These are phyloP conservation scores for Vigna unguiculata DNA, from an alignment of 306 rosid genomes.

Conservation along the genomic window DNA sequence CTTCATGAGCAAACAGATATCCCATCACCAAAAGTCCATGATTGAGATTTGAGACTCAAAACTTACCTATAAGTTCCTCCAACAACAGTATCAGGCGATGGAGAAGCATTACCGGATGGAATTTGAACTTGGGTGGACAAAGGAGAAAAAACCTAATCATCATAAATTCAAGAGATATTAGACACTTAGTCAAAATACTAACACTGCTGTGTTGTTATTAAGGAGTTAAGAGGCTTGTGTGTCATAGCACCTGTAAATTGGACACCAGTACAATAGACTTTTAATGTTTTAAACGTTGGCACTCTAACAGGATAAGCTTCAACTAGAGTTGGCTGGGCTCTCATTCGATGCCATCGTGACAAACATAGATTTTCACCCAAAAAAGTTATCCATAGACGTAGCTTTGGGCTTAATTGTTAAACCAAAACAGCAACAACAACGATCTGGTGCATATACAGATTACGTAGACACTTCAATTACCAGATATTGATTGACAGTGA, in stretches of 20 bases:
- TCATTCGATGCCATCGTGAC: constrained; percentile 1
- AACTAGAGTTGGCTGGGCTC: constrained; percentile 1
- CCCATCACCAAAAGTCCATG: constrained; percentile 13
- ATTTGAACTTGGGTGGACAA: constrained; percentile 52
- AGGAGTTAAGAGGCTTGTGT: constrained; percentile 6
- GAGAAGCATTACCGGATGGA: constrained; percentile 46
- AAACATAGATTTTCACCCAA: not conserved
- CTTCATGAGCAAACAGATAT: constrained; percentile 39
- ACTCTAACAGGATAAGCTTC: constrained; percentile 24
- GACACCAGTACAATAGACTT: constrained; percentile 34
- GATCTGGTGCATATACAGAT: constrained; percentile 1
- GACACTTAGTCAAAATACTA: constrained; percentile 39
- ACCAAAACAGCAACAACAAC: not conserved
- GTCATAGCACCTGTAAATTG: constrained; percentile 3
- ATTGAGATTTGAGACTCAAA: constrained; percentile 33
- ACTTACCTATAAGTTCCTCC: constrained; percentile 52
- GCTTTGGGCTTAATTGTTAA: constrained; percentile 14
- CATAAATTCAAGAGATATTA: constrained; percentile 46
- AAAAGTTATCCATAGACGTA: constrained; percentile 15
- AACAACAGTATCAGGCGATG: constrained; percentile 43
- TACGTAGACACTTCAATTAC: constrained; percentile 16
- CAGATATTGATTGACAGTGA: not conserved
- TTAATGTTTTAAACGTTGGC: not conserved
- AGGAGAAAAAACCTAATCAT: constrained; percentile 46
- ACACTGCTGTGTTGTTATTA: constrained; percentile 7